These are phyloP conservation scores for Kregervanrija pseudodelftensis DNA, from an alignment of 805 yeast species.

Conservation along the genomic window DNA sequence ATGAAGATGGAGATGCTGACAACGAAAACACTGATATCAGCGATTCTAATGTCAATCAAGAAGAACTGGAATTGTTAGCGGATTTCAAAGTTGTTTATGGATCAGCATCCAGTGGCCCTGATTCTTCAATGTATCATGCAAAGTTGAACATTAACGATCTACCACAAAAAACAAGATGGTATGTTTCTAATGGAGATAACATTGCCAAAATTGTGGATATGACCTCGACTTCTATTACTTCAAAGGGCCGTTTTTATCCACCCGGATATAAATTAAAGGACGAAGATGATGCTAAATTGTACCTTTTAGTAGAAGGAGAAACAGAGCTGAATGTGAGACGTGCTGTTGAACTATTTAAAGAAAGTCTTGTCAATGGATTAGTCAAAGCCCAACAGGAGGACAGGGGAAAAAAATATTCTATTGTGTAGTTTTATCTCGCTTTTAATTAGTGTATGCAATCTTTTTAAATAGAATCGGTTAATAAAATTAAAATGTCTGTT, in stretches of 20 bases:
- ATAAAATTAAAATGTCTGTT: conserved; percentile 9
- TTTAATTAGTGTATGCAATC: conserved; percentile 2
- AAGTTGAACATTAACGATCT: conserved; percentile 74
- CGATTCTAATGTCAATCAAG: conserved; percentile 21
- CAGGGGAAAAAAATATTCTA: not conserved
- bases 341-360: conserved; percentile 53
- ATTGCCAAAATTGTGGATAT: conserved; percentile 58
- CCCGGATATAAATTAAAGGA: conserved; percentile 48
- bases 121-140: conserved; percentile 49
- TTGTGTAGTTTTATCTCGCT: not conserved
- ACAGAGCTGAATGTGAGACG: conserved; percentile 49
- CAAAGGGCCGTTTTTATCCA: conserved; percentile 72
- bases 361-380: conserved; percentile 46
- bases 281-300: conserved; percentile 65
- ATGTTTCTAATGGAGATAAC: conserved; percentile 60
- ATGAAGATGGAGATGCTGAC: conserved; percentile 9
- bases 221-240: conserved; percentile 71
- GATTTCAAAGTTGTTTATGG: conserved; percentile 43
- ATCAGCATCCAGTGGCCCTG: conserved; percentile 29
- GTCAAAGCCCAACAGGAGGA: not conserved
- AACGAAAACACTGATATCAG: conserved; percentile 19
- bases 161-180: conserved; percentile 77
- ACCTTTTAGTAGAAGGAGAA: conserved; percentile 70
- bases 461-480: conserved; percentile 1
- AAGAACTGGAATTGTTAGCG: conserved; percentile 20